Conservation (phyloP, 306 rosid species). For the Rosa persica region DNA sequence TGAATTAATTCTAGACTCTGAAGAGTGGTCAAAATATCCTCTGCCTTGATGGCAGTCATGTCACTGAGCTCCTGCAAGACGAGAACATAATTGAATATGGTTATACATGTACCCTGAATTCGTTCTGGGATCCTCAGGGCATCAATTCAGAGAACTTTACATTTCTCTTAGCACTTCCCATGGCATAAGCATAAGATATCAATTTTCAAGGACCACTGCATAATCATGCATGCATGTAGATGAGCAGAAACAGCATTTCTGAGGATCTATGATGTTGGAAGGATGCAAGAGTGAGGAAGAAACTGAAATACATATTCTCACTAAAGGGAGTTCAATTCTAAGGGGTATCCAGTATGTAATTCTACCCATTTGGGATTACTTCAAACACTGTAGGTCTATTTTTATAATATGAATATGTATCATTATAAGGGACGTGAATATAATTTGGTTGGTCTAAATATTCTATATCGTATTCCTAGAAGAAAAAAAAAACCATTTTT, state of each 20-base stretch:
- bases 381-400: not conserved
- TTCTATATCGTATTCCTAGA: not conserved
- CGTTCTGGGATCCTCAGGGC: not conserved
- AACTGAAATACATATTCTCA: not conserved
- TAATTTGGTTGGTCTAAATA: not conserved
- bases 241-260: not conserved
- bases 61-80: slow-evolving; percentile 87
- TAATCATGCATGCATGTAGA: not conserved
- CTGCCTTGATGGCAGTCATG: slow-evolving; percentile 98
- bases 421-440: not conserved
- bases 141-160: not conserved
- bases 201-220: not conserved
- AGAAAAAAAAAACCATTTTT: not conserved
- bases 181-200: not conserved
- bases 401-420: not conserved
- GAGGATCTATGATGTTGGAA: not conserved
- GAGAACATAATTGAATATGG: not conserved
- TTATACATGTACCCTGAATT: not conserved
- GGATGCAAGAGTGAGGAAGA: not conserved
- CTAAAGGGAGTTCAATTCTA: not conserved
- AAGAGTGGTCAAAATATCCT: slow-evolving; percentile 85
- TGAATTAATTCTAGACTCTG: slow-evolving; percentile 91
- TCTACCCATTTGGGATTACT: not conserved
- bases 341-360: not conserved
- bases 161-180: not conserved